A percentile compares a stretch with the other conserved stretches of the same genome.
Evolutionary conservation across 2,329 filamentous ascomycete species (phyloP).

Genomic region (Sarocladium kiliense): DNA sequence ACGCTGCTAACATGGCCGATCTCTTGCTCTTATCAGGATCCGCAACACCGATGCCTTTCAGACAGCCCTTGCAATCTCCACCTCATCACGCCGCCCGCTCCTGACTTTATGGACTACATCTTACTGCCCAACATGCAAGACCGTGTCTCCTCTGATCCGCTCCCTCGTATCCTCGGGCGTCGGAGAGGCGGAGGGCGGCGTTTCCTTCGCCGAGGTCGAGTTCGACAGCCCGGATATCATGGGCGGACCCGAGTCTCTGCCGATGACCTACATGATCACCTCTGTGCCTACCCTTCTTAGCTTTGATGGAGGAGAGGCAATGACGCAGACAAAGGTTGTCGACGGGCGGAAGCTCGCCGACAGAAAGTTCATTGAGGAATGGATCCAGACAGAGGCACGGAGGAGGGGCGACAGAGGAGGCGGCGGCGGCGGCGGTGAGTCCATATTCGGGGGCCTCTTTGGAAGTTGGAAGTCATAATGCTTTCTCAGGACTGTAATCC

Average conservation of each 20-base stretch:
- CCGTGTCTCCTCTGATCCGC: constrained; percentile 42
- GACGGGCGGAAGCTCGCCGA: constrained; percentile 46
- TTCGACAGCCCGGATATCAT: constrained; percentile 55
- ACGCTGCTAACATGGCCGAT: background rate
- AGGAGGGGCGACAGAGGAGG: constrained; percentile 39
- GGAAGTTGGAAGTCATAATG: constrained; percentile 21
- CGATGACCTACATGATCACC: constrained; percentile 53
- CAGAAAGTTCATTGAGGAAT: constrained; percentile 44
- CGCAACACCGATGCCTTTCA: constrained; percentile 49
- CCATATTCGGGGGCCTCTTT: constrained; percentile 36
- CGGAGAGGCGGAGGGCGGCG: constrained; percentile 51
- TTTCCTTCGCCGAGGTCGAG: constrained; percentile 49
- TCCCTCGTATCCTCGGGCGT: constrained; percentile 44
- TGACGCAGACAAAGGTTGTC: constrained; percentile 41
- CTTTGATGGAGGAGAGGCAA: constrained; percentile 51
- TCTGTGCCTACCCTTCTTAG: constrained; percentile 52
- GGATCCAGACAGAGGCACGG: constrained; percentile 46
- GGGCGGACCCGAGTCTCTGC: constrained; percentile 33
- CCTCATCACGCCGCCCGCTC: constrained; percentile 48
- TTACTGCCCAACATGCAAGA: constrained; percentile 50
- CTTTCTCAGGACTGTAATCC: background rate
- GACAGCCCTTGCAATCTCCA: constrained; percentile 50
- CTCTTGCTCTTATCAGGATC: constrained; percentile 34
- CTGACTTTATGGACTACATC: constrained; percentile 57
- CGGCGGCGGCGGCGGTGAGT: constrained; percentile 29